Percentiles rank a stretch among this genome's conserved stretches.
Evolutionary conservation across 495 filamentous ascomycete genomes (phyloP).

Genomic region (Thermochaetoides thermophila): DNA sequence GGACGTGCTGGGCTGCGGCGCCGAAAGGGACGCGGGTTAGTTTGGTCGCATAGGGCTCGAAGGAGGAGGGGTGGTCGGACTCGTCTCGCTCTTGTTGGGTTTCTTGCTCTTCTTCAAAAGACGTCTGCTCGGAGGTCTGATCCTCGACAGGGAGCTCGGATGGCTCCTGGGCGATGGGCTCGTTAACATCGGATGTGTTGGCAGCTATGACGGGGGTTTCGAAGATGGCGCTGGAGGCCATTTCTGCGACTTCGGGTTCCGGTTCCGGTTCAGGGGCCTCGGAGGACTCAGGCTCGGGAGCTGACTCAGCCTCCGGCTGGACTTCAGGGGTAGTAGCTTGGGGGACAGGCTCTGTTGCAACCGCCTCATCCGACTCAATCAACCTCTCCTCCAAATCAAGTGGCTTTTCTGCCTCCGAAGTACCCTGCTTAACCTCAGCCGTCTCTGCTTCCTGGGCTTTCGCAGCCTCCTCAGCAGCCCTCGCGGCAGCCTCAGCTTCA

Average conservation of each 20-base stretch:
- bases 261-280: neutral
- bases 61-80: no score
- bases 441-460: slow-evolving; percentile 9
- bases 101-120: no score
- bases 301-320: slow-evolving; percentile 11
- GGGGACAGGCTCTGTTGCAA: no score
- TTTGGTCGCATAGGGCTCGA: no score
- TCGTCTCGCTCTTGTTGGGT: no score
- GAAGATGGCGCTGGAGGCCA: slow-evolving; percentile 12
- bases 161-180: slow-evolving; percentile 32
- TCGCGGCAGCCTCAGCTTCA: slow-evolving; percentile 10
- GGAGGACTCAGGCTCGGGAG: slow-evolving; percentile 2
- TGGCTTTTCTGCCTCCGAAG: no score
- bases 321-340: no score
- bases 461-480: slow-evolving; percentile 4
- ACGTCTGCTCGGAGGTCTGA: no score
- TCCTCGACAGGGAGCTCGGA: slow-evolving; percentile 26
- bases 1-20: no score
- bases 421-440: slow-evolving; percentile 9
- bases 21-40: no score
- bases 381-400: no score
- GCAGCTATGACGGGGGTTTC: slow-evolving; percentile 13
- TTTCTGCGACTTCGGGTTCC: slow-evolving; percentile 6
- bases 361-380: no score
- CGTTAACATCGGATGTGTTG: slow-evolving; percentile 18